Base-by-base conservation (phyloP, 1,139 yeast species). In the Debaryomyces fabryi region DNA sequence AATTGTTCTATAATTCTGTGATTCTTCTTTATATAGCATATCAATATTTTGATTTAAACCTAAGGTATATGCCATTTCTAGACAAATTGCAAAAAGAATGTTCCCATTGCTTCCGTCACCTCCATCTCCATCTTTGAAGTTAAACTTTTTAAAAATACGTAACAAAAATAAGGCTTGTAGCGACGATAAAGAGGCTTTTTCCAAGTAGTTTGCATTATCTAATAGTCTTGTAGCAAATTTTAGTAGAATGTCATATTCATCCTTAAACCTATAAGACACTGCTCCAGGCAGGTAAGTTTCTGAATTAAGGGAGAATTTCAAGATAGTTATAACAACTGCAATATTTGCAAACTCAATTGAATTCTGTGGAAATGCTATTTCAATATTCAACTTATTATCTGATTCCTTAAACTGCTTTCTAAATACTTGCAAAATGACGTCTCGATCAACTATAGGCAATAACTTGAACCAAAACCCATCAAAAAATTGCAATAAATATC, bases 71-170 rank as follows among this genome's bases (percentile, higher is more conserved):
- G 38, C 49, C 49, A 48, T 42, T 33, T 38, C 29, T 23, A 42
- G 38, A 45, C 51, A 38, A 12, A 45, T 12, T n/a, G 51, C 37
- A 23, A 42, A 42, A 27, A 45, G n/a, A 9, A 48, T 20, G 8
- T 46, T 16, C 16, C 49, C 39, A 21, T 37, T 42, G n/a, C 32
- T 23, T 10, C 42, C 37, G 24, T 45, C 46, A 6, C 48, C 44
- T 12, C 51, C 49, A 15, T 45, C 51, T 10, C 49, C 49, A 42
- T 48, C 51, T 9, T 39, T 37, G 25, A 35, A n/a, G 41, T 48
- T 48, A 32, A 42, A 42, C 21, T 29, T 42, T 16, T 48, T 48
- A 27, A 47, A 43, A 20, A 45, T 27, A n/a, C 40, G 37, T 12
- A 41, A 43, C 13, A 45, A 20, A 12, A 48, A 20, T 16, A 48